Conservation (phyloP, 441 rosid genomes). For the Rhodomyrtus psidioides region DNA sequence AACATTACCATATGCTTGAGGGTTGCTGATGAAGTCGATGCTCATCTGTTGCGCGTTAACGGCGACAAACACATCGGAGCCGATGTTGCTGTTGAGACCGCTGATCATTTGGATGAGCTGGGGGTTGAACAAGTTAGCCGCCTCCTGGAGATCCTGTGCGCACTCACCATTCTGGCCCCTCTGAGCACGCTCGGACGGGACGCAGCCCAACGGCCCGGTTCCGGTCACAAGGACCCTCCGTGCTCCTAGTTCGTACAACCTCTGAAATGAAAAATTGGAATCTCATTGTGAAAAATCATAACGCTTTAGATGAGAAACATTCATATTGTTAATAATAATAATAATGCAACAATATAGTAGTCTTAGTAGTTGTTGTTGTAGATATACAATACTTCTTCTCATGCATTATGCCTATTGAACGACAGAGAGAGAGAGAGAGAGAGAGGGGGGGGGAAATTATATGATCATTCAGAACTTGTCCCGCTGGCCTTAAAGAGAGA, state of each 20-base stretch:
- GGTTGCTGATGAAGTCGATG: slow-evolving; percentile 34
- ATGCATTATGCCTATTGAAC: too few species aligned
- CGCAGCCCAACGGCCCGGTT: slow-evolving; percentile 76
- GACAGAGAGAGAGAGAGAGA: not conserved
- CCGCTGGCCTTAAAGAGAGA: not conserved
- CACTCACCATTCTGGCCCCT: slow-evolving; percentile 40
- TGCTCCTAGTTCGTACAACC: slow-evolving; percentile 48
- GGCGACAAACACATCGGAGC: slow-evolving; percentile 36
- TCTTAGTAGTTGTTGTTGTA: too few species aligned
- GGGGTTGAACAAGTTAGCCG: slow-evolving; percentile 47
- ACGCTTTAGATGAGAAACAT: not conserved
- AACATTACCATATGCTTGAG: slow-evolving; percentile 34
- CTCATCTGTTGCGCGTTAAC: slow-evolving; percentile 45
- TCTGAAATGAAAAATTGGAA: slow-evolving; percentile 18
- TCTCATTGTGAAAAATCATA: not conserved
- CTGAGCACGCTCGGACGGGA: slow-evolving; percentile 55
- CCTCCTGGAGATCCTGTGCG: slow-evolving; percentile 37
- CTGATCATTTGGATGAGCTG: slow-evolving; percentile 41
- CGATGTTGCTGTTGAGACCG: slow-evolving; percentile 27
- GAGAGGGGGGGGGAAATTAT: not conserved
- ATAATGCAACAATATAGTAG: too few species aligned
- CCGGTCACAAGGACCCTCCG: slow-evolving; percentile 69
- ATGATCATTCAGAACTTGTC: not conserved
- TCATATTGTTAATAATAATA: not conserved
- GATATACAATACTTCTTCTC: too few species aligned